Base-by-base conservation (phyloP, 139 green algal genomes). In the Helicosporidium sp. region DNA sequence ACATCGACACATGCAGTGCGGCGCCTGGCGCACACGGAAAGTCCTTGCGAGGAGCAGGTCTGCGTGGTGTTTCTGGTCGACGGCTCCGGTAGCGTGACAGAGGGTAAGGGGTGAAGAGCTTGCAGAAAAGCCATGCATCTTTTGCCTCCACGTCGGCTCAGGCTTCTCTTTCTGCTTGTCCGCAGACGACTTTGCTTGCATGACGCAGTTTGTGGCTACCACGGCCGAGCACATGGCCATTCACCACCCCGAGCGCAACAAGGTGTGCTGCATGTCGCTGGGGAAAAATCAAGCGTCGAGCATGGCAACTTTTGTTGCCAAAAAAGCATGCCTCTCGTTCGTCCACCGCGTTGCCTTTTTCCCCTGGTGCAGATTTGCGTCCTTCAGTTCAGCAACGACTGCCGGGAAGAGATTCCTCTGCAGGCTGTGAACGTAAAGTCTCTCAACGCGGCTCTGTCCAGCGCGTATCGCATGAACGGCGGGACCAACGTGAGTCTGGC, bases 401-500 rank as follows among this genome's bases (percentile, higher is more conserved):
- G 64, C 7, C 57, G 62, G 0, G 58, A 66, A 36, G 76, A 85
- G 68, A n/a, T 31, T 29, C 41, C 1, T 7, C 33, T 41, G 25
- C 64, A 84, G n/a, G n/a, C n/a, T n/a, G n/a, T n/a, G n/a, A n/a
- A n/a, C n/a, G n/a, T n/a, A n/a, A n/a, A n/a, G n/a, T n/a, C n/a
- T n/a, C n/a, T n/a, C n/a, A n/a, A n/a, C n/a, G n/a, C n/a, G n/a
- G n/a, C n/a, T n/a, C n/a, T n/a, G n/a, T n/a, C n/a, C n/a, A n/a
- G n/a, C n/a, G n/a, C n/a, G 76, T 49, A 55, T 31, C 71, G 75
- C 31, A 82, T 87, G 52, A 82, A 82, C 43, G 73, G 75, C 28
- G 78, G 78, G 35, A 87, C 78, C 49, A 85, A 87, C 68, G 71
- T 84, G 37, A 56, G 60, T 8, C 39, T 63, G 7, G 71, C 75